Conservation (phyloP, 1,139 yeast species). For the Magnusiomyces tetraspermus region DNA sequence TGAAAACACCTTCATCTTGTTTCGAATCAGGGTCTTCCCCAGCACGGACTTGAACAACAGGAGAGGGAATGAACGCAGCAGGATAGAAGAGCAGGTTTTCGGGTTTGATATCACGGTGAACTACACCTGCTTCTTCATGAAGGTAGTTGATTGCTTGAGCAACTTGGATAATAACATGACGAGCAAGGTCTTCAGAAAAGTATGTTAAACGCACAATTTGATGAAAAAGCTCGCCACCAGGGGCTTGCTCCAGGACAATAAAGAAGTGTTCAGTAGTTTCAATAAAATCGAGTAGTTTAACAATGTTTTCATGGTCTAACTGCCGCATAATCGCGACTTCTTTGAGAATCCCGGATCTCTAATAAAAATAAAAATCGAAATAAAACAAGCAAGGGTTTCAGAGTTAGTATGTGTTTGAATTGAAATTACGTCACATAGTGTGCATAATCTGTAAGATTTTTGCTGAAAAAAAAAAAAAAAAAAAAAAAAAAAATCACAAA, state of each 20-base stretch:
- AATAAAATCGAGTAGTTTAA: slow-evolving; percentile 57
- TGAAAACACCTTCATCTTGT: slow-evolving; percentile 77
- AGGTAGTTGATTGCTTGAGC: slow-evolving; percentile 73
- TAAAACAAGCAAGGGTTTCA: not conserved
- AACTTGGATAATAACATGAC: slow-evolving; percentile 79
- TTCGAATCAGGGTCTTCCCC: slow-evolving; percentile 67
- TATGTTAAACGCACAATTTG: slow-evolving; percentile 88
- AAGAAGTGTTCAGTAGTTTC: slow-evolving; percentile 61
- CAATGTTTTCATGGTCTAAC: slow-evolving; percentile 61
- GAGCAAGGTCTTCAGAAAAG: slow-evolving; percentile 72
- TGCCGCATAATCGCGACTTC: slow-evolving; percentile 81
- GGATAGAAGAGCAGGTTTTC: slow-evolving; percentile 84
- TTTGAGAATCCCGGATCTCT: slow-evolving; percentile 54
- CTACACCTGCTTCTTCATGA: slow-evolving; percentile 76
- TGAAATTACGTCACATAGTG: no score
- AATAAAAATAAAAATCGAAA: slow-evolving; percentile 25
- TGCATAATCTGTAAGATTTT: no score
- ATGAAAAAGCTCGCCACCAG: slow-evolving; percentile 93
- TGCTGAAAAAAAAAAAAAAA: slow-evolving; percentile 1
- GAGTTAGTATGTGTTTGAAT: not conserved
- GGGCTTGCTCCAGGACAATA: slow-evolving; percentile 72
- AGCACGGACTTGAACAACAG: slow-evolving; percentile 42
- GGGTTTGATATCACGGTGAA: slow-evolving; percentile 92
- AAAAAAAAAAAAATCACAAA: slow-evolving; percentile 2
- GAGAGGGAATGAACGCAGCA: slow-evolving; percentile 49